Base-by-base conservation (phyloP, 2,329 filamentous ascomycete species). In the Talaromyces atroroseus region DNA sequence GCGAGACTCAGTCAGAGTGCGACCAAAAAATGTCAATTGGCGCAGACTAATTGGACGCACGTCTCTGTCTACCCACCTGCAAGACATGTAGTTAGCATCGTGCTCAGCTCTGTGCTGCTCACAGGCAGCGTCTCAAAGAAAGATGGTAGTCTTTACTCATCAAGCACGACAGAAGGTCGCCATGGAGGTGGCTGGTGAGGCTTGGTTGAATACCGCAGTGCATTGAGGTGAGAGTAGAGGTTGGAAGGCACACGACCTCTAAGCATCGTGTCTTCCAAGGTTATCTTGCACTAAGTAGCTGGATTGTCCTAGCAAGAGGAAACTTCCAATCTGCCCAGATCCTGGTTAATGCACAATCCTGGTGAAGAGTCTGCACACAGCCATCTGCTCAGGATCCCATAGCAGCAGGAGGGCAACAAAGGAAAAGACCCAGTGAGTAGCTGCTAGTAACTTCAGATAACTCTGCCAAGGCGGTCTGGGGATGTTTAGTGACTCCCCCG, bases 11-110 rank as follows among this genome's bases (percentile, higher is more conserved):
- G 92, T 96, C 69, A 99, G 77, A 21, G 92, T 95, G 49, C 94
- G 87, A 29, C 94, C 94, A 74, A 97, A 99, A 66, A 97, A 95
- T 76, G 95, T 97, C 66, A 99, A 82, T 75, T 97, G 94, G 58
- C 94, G 88, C 65, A 99, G 78, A 75, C 90, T 96, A 69, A 99
- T 96, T n/a, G 94, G 94, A 52, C 91, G 84, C 49, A 92, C 92
- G 70, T 96, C 90, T 66, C 88, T 89, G 61, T 89, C 87, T 52
- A 96, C 92, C 91, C 92, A 97, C 79, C 91, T 95, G 64, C 21
- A 5, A 53, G 50, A 68, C 54, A 67, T 60, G 21, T 29, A 26
- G 34, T 53, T 34, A 57, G 44, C 24, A 14, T 40, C 36, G n/a
- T 18, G 8, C 20, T 21, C 20, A 3, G 18, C 8, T 21, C 10